Evolutionary conservation across 768 basidiomycete genomes (phyloP).

Genomic region (Xerocomellus dryophilus): DNA sequence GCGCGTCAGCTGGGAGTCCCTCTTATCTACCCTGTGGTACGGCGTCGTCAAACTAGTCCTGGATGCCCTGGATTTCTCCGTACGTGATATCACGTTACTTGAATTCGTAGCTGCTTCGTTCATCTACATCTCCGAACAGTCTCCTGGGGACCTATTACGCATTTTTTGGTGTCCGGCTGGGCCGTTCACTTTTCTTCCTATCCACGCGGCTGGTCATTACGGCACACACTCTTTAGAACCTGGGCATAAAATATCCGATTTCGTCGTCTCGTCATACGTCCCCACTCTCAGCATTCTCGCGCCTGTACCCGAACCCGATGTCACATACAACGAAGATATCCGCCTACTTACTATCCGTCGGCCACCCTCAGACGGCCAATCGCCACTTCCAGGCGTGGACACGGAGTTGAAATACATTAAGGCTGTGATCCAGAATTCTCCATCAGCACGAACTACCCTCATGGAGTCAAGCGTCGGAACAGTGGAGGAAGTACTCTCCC

Average conservation of each 20-base stretch:
- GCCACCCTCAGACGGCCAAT: constrained; percentile 12
- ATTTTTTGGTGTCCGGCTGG: not conserved
- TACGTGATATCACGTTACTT: not conserved
- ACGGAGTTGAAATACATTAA: constrained; percentile 24
- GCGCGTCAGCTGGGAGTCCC: not conserved
- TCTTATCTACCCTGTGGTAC: constrained; percentile 8
- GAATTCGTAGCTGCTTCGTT: not conserved
- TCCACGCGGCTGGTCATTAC: not conserved
- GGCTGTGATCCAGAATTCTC: not conserved
- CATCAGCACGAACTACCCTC: not conserved
- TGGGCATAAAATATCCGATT: not conserved
- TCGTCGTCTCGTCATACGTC: not conserved
- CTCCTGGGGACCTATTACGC: not conserved
- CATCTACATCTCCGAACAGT: constrained; percentile 3
- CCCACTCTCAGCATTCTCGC: constrained; percentile 11
- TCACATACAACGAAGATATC: not conserved
- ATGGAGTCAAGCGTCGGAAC: not conserved
- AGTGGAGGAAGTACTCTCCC: constrained; percentile 10
- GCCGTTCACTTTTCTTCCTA: not conserved
- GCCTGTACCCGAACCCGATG: not conserved
- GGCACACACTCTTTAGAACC: not conserved
- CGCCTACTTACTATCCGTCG: constrained; percentile 3
- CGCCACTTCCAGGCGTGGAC: constrained; percentile 9
- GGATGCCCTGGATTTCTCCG: not conserved
- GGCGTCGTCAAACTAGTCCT: constrained; percentile 5